A percentile compares a stretch with the other conserved stretches of the same genome.
Evolutionary conservation across 2,329 filamentous ascomycete species (phyloP).

Genomic region (Curvularia verruculosa): DNA sequence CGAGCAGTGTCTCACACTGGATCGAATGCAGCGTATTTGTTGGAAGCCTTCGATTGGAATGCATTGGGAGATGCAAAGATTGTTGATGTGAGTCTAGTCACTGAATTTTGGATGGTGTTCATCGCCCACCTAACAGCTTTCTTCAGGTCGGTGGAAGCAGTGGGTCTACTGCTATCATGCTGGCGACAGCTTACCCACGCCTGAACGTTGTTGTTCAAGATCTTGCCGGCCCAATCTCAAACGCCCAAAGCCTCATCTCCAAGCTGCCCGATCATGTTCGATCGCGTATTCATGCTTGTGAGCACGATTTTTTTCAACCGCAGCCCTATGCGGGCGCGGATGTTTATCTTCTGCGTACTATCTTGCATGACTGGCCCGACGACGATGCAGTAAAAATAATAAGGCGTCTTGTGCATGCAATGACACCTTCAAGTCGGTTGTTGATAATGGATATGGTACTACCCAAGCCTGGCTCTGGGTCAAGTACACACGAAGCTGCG

Average conservation of each 20-base stretch:
- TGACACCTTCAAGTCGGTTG: not conserved
- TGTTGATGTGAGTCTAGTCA: constrained; percentile 1
- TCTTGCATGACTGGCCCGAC: constrained; percentile 65
- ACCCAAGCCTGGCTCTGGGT: constrained; percentile 7
- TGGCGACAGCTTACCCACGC: constrained; percentile 1
- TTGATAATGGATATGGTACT: constrained; percentile 16
- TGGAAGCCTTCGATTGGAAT: constrained; percentile 2
- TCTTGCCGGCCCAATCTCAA: constrained; percentile 1
- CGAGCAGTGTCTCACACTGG: constrained; percentile 1
- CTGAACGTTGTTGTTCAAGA: constrained; percentile 3
- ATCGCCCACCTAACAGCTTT: not conserved
- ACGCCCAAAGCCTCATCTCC: not conserved
- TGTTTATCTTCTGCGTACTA: constrained; percentile 63
- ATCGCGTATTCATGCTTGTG: not conserved
- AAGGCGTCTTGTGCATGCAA: not conserved
- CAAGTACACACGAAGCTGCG: constrained; percentile 2
- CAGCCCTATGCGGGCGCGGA: constrained; percentile 4
- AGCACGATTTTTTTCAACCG: constrained; percentile 6
- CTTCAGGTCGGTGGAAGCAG: constrained; percentile 3
- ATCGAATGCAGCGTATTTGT: constrained; percentile 2
- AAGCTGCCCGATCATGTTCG: constrained; percentile 1
- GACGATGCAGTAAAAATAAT: constrained; percentile 41
- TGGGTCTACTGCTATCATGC: constrained; percentile 1
- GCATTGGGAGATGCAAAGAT: not conserved
- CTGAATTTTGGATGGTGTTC: not conserved